Conservation (phyloP, 768 basidiomycete species). For the Boletus edulis region DNA sequence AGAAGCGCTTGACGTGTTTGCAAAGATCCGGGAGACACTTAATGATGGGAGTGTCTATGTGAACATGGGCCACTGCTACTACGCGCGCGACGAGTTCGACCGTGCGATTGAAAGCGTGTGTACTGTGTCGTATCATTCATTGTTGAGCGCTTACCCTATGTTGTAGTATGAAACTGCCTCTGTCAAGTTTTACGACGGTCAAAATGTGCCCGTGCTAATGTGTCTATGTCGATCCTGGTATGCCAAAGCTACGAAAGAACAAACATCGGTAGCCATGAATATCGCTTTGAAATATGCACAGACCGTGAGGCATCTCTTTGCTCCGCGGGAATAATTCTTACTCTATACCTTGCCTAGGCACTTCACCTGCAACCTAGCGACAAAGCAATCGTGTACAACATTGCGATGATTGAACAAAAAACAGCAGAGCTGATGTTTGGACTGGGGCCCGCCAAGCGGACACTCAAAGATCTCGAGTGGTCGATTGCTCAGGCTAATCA, state of each 20-base stretch:
- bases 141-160: neutral
- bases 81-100: conserved; percentile 90
- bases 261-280: conserved; percentile 77
- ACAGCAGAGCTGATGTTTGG: conserved; percentile 86
- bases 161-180: conserved; percentile 90
- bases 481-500: conserved; percentile 80
- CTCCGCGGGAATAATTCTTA: neutral
- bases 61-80: conserved; percentile 97
- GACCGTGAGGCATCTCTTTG: conserved; percentile 43
- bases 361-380: conserved; percentile 81
- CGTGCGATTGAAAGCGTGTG: conserved; percentile 92
- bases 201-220: conserved; percentile 72
- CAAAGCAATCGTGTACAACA: conserved; percentile 90
- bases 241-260: conserved; percentile 88
- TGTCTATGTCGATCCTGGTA: conserved; percentile 94
- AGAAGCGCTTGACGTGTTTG: conserved; percentile 87
- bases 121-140: conserved; percentile 1
- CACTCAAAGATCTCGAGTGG: conserved; percentile 72
- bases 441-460: conserved; percentile 70
- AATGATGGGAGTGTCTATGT: conserved; percentile 84
- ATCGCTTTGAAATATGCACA: conserved; percentile 85
- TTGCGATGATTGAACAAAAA: conserved; percentile 98
- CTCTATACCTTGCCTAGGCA: conserved; percentile 50
- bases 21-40: conserved; percentile 85
- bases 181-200: conserved; percentile 67